These are phyloP conservation scores for Gilbertella persicaria DNA, from an alignment of 371 early-diverging fungal genomes.

Conservation along the genomic window DNA sequence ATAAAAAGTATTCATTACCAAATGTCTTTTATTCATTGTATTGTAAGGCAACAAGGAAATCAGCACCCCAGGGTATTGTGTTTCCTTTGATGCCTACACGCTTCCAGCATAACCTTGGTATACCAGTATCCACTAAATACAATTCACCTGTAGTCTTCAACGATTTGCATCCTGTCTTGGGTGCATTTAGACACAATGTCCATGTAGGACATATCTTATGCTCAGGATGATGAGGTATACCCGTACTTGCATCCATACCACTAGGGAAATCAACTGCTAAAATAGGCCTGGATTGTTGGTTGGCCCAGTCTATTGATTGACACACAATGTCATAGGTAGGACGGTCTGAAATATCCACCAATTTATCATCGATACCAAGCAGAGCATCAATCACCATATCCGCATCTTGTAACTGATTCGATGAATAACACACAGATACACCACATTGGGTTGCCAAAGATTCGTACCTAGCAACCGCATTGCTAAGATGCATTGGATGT, in stretches of 20 bases:
- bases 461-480: slow-evolving; percentile 44
- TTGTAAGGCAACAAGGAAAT: slow-evolving; percentile 70
- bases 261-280: slow-evolving; percentile 75
- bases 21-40: slow-evolving; percentile 37
- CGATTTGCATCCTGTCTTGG: slow-evolving; percentile 64
- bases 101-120: slow-evolving; percentile 68
- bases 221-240: slow-evolving; percentile 31
- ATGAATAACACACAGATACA: slow-evolving; percentile 25
- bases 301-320: slow-evolving; percentile 72
- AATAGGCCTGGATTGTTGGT: slow-evolving; percentile 63
- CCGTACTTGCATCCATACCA: slow-evolving; percentile 63
- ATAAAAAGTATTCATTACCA: neutral
- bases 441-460: slow-evolving; percentile 44
- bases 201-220: slow-evolving; percentile 61
- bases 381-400: slow-evolving; percentile 81
- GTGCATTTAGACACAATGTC: slow-evolving; percentile 80
- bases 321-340: slow-evolving; percentile 49
- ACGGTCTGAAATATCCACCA: slow-evolving; percentile 54
- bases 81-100: slow-evolving; percentile 59
- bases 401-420: neutral
- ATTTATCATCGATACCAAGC: slow-evolving; percentile 61
- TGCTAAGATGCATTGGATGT: slow-evolving; percentile 29
- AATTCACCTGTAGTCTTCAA: slow-evolving; percentile 67
- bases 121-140: slow-evolving; percentile 80
- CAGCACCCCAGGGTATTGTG: slow-evolving; percentile 71